Evolutionary conservation across 2,329 filamentous ascomycete species (phyloP), one percentile per base, ranked within the genome.

Genomic region (Lachnum nothofagi): DNA sequence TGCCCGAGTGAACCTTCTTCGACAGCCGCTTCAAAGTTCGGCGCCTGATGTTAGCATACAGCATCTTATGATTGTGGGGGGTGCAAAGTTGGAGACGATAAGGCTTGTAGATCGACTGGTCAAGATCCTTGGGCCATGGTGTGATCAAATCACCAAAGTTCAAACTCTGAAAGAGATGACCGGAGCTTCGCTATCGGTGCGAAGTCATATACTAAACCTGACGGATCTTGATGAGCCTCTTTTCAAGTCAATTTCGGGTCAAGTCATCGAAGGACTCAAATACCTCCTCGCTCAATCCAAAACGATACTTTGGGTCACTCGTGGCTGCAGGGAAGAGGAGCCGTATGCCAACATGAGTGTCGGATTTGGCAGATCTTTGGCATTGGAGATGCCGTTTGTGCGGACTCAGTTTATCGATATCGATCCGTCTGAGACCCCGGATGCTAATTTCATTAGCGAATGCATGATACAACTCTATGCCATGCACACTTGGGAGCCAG

Each of bases 191-290:
- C 22, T 46, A 9, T 19, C 33, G 23, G 20, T 46, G 4, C 41
- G 29, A n/a, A 33, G n/a, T 29, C 44, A 49, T 33, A 24, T 54
- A 23, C 41, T 64, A 16, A 49, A 17, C 42, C 45, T 64, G 3
- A 50, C 51, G 3, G 63, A 65, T 12, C 53, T 65, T 31, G 67
- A 69, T 51, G 52, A 54, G n/a, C 61, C 64, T 1, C 46, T 49
- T 2, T 56, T 62, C 20, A 45, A 56, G 8, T 41, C 49, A 12
- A 52, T 64, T 35, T 56, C 58, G 1, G 22, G 37, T 25, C 27
- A 48, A 5, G 25, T 24, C 12, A 29, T 38, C 20, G 16, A 47
- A 8, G 45, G 34, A 12, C 31, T 56, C 3, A 53, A 54, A 41
- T 10, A 34, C 2, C 20, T 56, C 16, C 43, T 49, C 12, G n/a